A percentile compares a stretch with the other conserved stretches of the same genome.
phyloP scores from a whole-genome alignment of 768 basidiomycete species.

The Suillus lakei region DNA sequence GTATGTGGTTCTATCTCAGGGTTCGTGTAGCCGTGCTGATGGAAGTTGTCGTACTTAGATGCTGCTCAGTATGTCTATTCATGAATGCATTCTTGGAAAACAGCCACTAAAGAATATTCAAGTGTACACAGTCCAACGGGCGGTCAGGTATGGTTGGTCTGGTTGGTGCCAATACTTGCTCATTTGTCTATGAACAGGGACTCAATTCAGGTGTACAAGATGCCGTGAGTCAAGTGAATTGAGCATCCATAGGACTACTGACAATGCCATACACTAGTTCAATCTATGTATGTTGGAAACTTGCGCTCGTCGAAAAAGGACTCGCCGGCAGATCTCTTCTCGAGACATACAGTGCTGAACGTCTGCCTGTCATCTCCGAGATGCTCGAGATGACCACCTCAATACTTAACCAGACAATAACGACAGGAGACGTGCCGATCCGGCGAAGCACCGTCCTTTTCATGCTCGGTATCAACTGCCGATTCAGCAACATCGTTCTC shows the following conservation, averaged over 20 bases:
- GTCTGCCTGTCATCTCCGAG: constrained; percentile 30
- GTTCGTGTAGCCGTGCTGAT: neutral
- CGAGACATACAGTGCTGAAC: constrained; percentile 28
- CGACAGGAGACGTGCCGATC: constrained; percentile 17
- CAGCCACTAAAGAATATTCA: neutral
- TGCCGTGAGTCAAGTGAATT: constrained; percentile 28
- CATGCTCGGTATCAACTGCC: constrained; percentile 36
- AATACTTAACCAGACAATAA: constrained; percentile 17
- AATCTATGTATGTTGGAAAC: constrained; percentile 33
- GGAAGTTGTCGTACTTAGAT: neutral
- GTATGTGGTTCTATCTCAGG: constrained; percentile 3
- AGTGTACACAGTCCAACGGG: neutral
- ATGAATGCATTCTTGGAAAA: neutral
- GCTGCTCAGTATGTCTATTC: neutral
- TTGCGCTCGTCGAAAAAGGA: constrained; percentile 26
- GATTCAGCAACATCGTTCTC: constrained; percentile 15
- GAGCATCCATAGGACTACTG: neutral
- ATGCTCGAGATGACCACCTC: constrained; percentile 28
- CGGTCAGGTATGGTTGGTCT: neutral
- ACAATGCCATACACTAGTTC: constrained; percentile 1
- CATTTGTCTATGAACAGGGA: constrained; percentile 28
- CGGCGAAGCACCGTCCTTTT: constrained; percentile 19
- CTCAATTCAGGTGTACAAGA: constrained; percentile 46
- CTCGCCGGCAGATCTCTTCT: constrained; percentile 26
- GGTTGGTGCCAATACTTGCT: neutral